A percentile compares a stretch with the other conserved stretches of the same genome.
Evolutionary conservation across 768 basidiomycete species (phyloP).

Genomic region (Termitomyces sp.): DNA sequence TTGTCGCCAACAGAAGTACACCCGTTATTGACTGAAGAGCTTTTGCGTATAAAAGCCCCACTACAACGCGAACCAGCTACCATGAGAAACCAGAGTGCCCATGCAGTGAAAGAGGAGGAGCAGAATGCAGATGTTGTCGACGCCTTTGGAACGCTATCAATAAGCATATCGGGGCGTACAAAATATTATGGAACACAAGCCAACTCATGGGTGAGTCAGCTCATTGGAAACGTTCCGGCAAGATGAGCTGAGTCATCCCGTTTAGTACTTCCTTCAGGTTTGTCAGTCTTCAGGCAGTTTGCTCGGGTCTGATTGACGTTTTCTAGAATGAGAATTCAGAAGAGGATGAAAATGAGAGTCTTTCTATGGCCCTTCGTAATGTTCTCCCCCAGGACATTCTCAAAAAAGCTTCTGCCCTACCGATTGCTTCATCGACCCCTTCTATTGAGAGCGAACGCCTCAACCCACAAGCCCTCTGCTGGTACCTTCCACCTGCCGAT

Average conservation of each 20-base stretch:
- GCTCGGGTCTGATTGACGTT: constrained; percentile 14
- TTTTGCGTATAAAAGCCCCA: constrained; percentile 73
- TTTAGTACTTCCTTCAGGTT: constrained; percentile 71
- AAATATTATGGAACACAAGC: constrained; percentile 78
- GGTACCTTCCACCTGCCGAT: constrained; percentile 65
- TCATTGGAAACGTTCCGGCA: constrained; percentile 8
- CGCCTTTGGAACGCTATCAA: constrained; percentile 77
- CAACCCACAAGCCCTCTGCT: constrained; percentile 55
- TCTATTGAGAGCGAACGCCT: constrained; percentile 38
- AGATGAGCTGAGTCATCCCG: constrained; percentile 14
- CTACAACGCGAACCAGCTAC: constrained; percentile 61
- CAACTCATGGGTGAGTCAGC: constrained; percentile 64
- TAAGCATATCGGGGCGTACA: constrained; percentile 66
- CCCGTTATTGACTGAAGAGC: constrained; percentile 67
- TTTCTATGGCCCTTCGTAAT: constrained; percentile 45
- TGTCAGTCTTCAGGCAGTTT: neutral
- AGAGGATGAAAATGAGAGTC: constrained; percentile 49
- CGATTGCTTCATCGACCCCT: constrained; percentile 44
- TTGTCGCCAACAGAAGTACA: constrained; percentile 55
- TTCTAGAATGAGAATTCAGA: constrained; percentile 61
- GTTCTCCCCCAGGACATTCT: constrained; percentile 64
- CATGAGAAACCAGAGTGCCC: constrained; percentile 34
- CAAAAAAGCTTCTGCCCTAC: constrained; percentile 61
- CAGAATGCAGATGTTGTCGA: constrained; percentile 67
- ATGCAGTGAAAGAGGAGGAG: constrained; percentile 58